Evolutionary conservation across 2,329 filamentous ascomycete species (phyloP), one percentile per base, ranked within the genome.

Genomic region (Blastomyces parvus): DNA sequence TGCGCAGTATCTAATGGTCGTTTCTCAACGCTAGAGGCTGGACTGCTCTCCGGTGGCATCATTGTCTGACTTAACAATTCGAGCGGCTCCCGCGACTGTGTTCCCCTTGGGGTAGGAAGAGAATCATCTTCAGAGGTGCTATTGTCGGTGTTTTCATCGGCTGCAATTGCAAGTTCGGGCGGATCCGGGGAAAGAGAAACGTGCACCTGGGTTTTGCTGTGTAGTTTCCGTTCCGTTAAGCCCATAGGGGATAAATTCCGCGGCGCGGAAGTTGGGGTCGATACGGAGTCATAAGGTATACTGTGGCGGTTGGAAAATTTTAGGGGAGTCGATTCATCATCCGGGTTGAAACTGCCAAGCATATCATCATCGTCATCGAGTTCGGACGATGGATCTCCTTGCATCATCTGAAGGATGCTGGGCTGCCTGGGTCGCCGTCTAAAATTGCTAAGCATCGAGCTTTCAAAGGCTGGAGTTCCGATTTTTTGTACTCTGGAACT

Each of bases 271-370:
- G 70, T 69, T 36, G 71, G 70, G 8, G 67, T 66, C 8, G 69
- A 65, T 13, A 64, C 63, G 25, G 64, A 68, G 46, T 65, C 66
- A 14, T 67, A 53, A 6, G 72, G 61, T n/a, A 74, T 67, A 38
- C 72, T 71, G 62, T 74, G 74, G 9, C 71, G 69, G 61, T 70
- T 73, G 17, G 74, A 62, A 38, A 74, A 64, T 64, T 76, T 74
- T 52, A 79, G 66, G 2, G 78, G 78, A 8, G 78, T 79, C 22
- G 78, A 79, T 64, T 79, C 77, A 67, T 79, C 77, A 62, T 79
- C 71, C 0, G 77, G 77, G 53, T 73, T 75, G 59, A 79, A 71
- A 9, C 74, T 74, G 38, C 76, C 76, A 22, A 79, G 71, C 64
- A 78, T 64, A 30, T 70, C 68, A 53, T 78, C 75, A 59, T 78